These are phyloP conservation scores for Didymella lethalis DNA, from an alignment of 2,329 filamentous ascomycete genomes.

Conservation along the genomic window DNA sequence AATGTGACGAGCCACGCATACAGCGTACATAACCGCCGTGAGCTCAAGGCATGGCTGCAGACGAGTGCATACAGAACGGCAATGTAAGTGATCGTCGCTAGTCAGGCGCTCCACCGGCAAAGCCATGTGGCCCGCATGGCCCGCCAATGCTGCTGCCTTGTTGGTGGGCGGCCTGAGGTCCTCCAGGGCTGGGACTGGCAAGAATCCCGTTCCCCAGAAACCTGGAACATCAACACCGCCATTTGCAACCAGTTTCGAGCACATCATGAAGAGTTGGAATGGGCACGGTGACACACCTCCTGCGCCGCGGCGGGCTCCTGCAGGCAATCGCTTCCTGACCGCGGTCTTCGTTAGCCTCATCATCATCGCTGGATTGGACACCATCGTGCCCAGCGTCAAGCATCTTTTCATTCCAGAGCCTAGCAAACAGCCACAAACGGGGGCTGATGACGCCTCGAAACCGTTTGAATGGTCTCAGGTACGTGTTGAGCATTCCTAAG, in stretches of 20 bases:
- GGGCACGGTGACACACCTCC: constrained; percentile 21
- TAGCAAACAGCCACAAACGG: constrained; percentile 8
- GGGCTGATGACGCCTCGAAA: constrained; percentile 6
- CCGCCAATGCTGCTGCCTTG: constrained; percentile 19
- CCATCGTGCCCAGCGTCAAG: constrained; percentile 27
- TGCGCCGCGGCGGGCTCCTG: constrained; percentile 18
- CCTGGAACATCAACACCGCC: constrained; percentile 11
- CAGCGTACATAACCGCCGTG: constrained; percentile 37
- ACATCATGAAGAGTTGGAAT: constrained; percentile 37
- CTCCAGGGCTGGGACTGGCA: not conserved
- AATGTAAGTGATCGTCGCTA: constrained; percentile 29
- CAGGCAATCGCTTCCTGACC: constrained; percentile 23
- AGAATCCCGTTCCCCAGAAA: not conserved
- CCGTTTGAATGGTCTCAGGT: constrained; percentile 38
- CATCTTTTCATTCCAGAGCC: constrained; percentile 16
- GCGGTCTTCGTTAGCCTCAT: constrained; percentile 29
- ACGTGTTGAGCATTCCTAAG: constrained; percentile 25
- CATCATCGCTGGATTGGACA: constrained; percentile 30
- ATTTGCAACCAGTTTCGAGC: constrained; percentile 4
- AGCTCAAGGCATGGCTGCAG: constrained; percentile 29
- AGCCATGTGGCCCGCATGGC: constrained; percentile 11
- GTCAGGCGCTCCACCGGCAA: constrained; percentile 18
- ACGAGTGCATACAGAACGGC: constrained; percentile 22
- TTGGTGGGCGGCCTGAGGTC: not conserved
- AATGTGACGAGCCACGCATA: constrained; percentile 36